phyloP scores from a whole-genome alignment of 129 eudicot species.

The Lactuca sativa region DNA sequence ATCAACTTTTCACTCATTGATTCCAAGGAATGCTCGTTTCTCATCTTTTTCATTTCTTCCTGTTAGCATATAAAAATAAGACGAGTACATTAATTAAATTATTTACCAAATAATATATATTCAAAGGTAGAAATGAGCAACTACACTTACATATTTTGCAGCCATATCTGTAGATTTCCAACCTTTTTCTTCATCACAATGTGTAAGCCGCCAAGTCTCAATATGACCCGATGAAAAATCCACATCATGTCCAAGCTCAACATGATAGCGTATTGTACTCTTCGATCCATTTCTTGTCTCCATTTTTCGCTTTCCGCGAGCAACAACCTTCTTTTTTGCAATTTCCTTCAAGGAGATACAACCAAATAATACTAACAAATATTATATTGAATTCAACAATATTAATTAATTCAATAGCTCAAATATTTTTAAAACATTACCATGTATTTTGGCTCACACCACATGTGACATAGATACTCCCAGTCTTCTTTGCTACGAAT shows the following conservation, averaged over 20 bases:
- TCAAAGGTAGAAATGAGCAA: not conserved
- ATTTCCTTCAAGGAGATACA: not conserved
- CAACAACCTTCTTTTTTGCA: not conserved
- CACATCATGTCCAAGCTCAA: slow-evolving; percentile 10
- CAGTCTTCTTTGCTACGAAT: slow-evolving; percentile 1
- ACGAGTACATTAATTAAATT: no score
- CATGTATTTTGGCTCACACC: no score
- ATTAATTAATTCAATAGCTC: not conserved
- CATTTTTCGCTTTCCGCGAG: slow-evolving; percentile 7
- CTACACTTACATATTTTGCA: slow-evolving; percentile 16
- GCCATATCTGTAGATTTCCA: not conserved
- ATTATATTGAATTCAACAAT: not conserved
- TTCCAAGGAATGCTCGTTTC: no score
- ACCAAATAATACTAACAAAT: not conserved
- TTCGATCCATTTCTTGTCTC: slow-evolving; percentile 9
- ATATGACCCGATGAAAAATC: not conserved
- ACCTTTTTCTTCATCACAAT: slow-evolving; percentile 3
- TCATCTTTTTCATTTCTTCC: no score
- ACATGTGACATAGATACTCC: slow-evolving; percentile 1
- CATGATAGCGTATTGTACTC: slow-evolving; percentile 9
- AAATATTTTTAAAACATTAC: not conserved
- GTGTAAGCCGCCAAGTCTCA: slow-evolving; percentile 6
- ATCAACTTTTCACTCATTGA: no score
- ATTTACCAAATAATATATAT: no score
- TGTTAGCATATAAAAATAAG: no score